Percentiles rank a stretch among this genome's conserved stretches.
Conservation (phyloP, 2,329 filamentous ascomycete species). For the Trichophyton schoenleinii region DNA sequence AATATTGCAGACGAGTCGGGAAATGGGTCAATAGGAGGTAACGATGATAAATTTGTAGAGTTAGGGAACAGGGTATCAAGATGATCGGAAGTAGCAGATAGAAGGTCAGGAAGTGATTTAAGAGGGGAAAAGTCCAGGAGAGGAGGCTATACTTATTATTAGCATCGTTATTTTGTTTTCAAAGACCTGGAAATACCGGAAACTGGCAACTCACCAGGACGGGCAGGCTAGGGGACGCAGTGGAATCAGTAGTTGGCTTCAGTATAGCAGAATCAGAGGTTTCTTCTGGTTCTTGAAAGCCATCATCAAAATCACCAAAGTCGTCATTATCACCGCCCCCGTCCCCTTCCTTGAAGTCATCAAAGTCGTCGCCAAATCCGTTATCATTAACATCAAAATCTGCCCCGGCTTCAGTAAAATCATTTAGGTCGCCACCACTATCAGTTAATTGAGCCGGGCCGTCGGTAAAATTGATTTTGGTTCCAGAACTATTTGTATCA, state of each 20-base stretch:
- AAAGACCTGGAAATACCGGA: neutral
- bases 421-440: slow-evolving; percentile 43
- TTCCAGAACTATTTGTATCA: slow-evolving; percentile 38
- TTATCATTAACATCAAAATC: slow-evolving; percentile 48
- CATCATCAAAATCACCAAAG: slow-evolving; percentile 55
- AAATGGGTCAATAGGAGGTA: slow-evolving; percentile 29
- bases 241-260: neutral
- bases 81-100: slow-evolving; percentile 26
- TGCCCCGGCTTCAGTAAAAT: slow-evolving; percentile 29
- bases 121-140: slow-evolving; percentile 44
- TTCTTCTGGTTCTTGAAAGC: slow-evolving; percentile 43
- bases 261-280: neutral
- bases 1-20: slow-evolving; percentile 49
- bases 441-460: slow-evolving; percentile 19
- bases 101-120: slow-evolving; percentile 33
- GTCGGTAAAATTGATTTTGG: slow-evolving; percentile 25
- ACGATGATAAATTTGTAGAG: slow-evolving; percentile 25
- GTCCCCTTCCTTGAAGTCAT: slow-evolving; percentile 41
- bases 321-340: slow-evolving; percentile 40
- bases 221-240: neutral
- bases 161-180: neutral
- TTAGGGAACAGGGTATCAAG: slow-evolving; percentile 35
- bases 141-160: slow-evolving; percentile 20
- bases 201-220: neutral
- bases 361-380: slow-evolving; percentile 50